phyloP scores from a whole-genome alignment of 2,329 filamentous ascomycete genomes.

The Colletotrichum sp. region DNA sequence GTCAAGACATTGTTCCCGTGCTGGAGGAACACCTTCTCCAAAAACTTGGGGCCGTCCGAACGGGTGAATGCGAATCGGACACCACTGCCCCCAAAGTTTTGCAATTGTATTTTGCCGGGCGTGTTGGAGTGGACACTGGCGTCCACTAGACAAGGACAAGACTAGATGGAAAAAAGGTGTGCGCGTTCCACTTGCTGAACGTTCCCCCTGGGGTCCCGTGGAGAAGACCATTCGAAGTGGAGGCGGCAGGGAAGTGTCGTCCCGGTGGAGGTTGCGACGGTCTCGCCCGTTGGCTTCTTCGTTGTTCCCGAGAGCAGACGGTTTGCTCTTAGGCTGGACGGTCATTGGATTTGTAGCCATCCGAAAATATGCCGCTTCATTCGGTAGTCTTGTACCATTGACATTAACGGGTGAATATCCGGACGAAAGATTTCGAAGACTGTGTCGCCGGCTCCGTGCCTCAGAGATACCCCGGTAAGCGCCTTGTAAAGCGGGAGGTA shows the following conservation, averaged over 20 bases:
- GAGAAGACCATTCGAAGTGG: slow-evolving; percentile 3
- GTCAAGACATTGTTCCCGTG: neutral
- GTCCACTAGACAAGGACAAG: slow-evolving; percentile 15
- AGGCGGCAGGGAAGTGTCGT: neutral
- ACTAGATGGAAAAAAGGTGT: neutral
- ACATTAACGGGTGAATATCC: neutral
- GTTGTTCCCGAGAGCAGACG: neutral
- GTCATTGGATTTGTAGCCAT: too few relatives aligned
- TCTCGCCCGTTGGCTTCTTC: slow-evolving; percentile 1
- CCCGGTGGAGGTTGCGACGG: slow-evolving; percentile 1
- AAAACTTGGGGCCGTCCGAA: slow-evolving; percentile 4
- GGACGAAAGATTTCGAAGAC: neutral
- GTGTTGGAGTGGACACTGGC: neutral
- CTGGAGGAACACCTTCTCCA: neutral
- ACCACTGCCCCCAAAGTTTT: neutral
- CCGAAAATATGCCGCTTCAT: neutral
- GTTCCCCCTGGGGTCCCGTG: slow-evolving; percentile 13
- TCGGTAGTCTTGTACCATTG: neutral
- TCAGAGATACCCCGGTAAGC: neutral
- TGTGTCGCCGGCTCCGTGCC: neutral
- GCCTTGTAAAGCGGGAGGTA: neutral
- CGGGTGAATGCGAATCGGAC: neutral
- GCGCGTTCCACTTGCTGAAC: slow-evolving; percentile 1
- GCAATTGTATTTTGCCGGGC: slow-evolving; percentile 13
- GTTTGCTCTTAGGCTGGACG: neutral